Evolutionary conservation across 1,139 yeast genomes (phyloP), one percentile per base, ranked within the genome.

Genomic region (Diutina ranongensis): DNA sequence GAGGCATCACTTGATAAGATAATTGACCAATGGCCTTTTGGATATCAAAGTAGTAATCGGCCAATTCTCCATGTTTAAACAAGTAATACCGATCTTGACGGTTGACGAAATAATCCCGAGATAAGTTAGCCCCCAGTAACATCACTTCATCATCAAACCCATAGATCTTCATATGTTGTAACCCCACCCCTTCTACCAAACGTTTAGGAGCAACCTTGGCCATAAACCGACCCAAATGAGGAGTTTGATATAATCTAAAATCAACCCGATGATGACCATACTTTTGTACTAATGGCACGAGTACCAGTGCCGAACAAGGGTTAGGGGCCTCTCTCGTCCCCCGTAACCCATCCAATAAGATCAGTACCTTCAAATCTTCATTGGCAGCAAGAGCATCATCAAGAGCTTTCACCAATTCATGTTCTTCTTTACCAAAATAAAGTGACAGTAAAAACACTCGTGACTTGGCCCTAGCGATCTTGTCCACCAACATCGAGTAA

Each of bases 161-260:
- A 59, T 92, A 92, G 36, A 94, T 72, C 61, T 92, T 92, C 98
- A 92, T 94, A 60, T 92, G 99, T 62, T 92, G 99, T 46, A 92
- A 70, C 0, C 99, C 99, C 65, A 74, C 76, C 7, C 95, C 92
- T 64, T 92, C 99, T 60, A 89, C 88, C 51, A 89, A 71, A 51
- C 98, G 71, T 49, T 76, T 82, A 0, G 99, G 98, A 3, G 88
- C 71, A 45, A 85, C 48, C 18, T 65, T 56, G 56, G 80, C 79
- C 48, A 76, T 72, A 49, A 84, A 58, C 0, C 95, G 95, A 44
- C 74, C 67, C 52, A 86, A 72, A 52, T 82, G 82, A 0, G 99
- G 98, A 0, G 98, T 92, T 54, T 85, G 95, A 60, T 85, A 92
- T 73, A 89, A 74, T 54, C 95, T 67, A 45, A 89, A 66, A 54